These are phyloP conservation scores for Aaosphaeria arxii DNA, from an alignment of 2,329 filamentous ascomycete genomes.

Conservation along the genomic window DNA sequence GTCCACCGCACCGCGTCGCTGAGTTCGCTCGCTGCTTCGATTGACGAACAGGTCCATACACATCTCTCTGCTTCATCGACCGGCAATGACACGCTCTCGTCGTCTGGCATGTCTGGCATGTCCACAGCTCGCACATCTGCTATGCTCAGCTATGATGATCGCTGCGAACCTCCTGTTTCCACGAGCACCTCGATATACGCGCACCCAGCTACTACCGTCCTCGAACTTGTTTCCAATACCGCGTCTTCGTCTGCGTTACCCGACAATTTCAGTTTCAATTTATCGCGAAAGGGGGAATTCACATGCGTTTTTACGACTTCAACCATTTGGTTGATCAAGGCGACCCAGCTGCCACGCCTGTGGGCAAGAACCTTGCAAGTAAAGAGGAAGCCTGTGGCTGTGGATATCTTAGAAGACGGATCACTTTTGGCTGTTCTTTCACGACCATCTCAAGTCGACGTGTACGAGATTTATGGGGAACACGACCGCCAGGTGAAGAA, in stretches of 20 bases:
- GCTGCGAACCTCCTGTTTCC: conserved; percentile 4
- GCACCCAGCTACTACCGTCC: conserved; percentile 30
- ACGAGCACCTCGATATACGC: conserved; percentile 19
- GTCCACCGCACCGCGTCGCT: conserved; percentile 16
- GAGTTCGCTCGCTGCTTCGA: conserved; percentile 14
- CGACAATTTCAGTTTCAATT: conserved; percentile 35
- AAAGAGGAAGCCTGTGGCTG: conserved; percentile 49
- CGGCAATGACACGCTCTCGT: conserved; percentile 23
- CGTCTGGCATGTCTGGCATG: conserved; percentile 23
- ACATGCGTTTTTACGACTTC: conserved; percentile 36
- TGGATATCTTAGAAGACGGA: conserved; percentile 77
- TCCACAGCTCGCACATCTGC: conserved; percentile 35
- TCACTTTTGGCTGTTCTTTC: conserved; percentile 75
- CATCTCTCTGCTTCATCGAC: conserved; percentile 31
- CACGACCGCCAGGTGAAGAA: conserved; percentile 57
- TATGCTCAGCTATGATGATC: conserved; percentile 25
- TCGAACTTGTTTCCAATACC: conserved; percentile 37
- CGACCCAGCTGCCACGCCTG: conserved; percentile 31
- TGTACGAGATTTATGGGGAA: conserved; percentile 66
- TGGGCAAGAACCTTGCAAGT: conserved; percentile 37
- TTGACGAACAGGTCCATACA: conserved; percentile 20
- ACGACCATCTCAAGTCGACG: conserved; percentile 76
- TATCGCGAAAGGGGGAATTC: conserved; percentile 35
- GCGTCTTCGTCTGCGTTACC: conserved; percentile 38
- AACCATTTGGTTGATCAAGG: conserved; percentile 38